Base-by-base conservation (phyloP, 345 rosid species). In the Turritis glabra region DNA sequence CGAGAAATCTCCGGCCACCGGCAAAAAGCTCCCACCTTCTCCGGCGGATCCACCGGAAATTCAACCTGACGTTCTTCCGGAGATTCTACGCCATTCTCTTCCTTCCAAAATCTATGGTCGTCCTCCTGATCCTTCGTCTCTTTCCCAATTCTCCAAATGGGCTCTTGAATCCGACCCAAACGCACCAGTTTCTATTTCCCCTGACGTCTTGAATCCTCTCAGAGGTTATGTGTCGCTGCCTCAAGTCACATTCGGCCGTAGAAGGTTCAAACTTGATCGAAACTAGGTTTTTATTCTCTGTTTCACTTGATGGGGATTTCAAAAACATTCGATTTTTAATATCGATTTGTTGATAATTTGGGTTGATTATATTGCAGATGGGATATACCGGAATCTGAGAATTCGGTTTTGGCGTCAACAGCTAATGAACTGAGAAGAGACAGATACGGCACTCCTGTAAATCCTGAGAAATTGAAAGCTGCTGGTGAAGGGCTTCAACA, bases 231-330 rank as follows among this genome's bases (percentile, higher is more conserved):
- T 94, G 5, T 84, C 96, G 46, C 75, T 94, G 62, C 98, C 97
- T 54, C 96, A 85, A 79, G 97, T 94, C 85, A 87, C 95, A 0
- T 88, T 91, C 63, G 98, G 97, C 52, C 96, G 93, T 55, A 88
- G 77, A 85, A 94, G 98, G 98, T 91, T 7, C 4, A 5, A 30
- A 22, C 47, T 53, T 73, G 19, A 43, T 57, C 55, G 18, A 22
- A 64, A 15, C 57, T 57, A 27, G 61, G 72, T 63, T 22, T 64
- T 71, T 38, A 1, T 53, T 17, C 19, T 64, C 14, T 26, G 40
- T 63, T 61, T 53, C 53, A 29, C 11, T 41, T 46, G n/a, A 41
- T 76, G 56, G 35, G 43, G 33, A 10, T 70, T 5, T 62, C 37
- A 7, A n/a, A 37, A 3, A 15, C 7, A n/a, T 17, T 38, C 8